Percentiles rank a stretch among this genome's conserved stretches.
Conservation (phyloP, 805 yeast species). For the Teunomyces panamensis region DNA sequence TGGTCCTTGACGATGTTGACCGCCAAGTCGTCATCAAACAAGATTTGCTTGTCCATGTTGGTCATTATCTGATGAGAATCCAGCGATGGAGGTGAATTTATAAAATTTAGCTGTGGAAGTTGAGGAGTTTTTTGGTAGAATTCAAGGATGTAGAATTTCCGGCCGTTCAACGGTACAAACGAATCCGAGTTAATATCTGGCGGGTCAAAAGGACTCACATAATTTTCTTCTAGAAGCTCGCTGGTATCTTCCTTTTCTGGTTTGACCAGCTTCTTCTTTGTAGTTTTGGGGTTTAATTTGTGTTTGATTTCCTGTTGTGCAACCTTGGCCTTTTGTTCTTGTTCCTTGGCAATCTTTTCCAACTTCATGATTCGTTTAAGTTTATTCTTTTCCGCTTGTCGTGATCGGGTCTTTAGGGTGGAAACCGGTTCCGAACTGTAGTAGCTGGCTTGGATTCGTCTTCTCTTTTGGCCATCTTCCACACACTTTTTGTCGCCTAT, state of each 20-base stretch:
- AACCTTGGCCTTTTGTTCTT: not conserved
- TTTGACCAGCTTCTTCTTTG: conserved; percentile 10
- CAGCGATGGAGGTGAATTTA: not conserved
- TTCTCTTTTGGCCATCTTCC: conserved; percentile 33
- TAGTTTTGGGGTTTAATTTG: conserved; percentile 6
- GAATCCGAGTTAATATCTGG: conserved; percentile 33
- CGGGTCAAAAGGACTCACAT: conserved; percentile 42
- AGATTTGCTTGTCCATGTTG: conserved; percentile 15
- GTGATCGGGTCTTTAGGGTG: conserved; percentile 12
- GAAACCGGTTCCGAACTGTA: conserved; percentile 23
- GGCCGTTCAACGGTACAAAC: conserved; percentile 14
- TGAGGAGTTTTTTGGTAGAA: conserved; percentile 14
- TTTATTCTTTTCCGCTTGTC: conserved; percentile 9
- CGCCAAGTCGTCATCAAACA: conserved; percentile 29
- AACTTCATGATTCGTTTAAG: conserved; percentile 5
- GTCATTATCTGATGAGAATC: conserved; percentile 14
- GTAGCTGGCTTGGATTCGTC: conserved; percentile 25
- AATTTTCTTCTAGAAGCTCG: conserved; percentile 24
- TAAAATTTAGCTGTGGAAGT: conserved; percentile 16
- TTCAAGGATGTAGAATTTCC: conserved; percentile 16
- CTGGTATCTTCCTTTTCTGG: conserved; percentile 13
- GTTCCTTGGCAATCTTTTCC: conserved; percentile 8
- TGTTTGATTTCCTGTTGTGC: not conserved
- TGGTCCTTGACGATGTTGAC: conserved; percentile 27
- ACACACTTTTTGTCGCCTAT: conserved; percentile 33